Evolutionary conservation across 768 basidiomycete genomes (phyloP), one percentile per base, ranked within the genome.

Genomic region (Macrolepiota fuliginosa): DNA sequence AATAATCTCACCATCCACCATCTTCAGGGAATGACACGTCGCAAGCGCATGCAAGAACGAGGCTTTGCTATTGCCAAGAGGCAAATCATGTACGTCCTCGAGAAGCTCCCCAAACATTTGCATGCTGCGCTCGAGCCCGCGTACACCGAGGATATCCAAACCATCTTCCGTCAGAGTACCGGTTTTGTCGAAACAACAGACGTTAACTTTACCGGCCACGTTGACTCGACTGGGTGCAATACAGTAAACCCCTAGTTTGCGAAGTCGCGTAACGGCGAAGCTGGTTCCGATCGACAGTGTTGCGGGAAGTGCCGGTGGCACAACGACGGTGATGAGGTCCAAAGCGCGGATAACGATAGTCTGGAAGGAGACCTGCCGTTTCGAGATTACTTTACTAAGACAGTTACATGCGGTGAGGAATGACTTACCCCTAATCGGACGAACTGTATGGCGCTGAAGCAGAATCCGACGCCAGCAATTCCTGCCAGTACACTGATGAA

Each of bases 111-210:
- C 94, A 74, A 98, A 98, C 45, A 86, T 83, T 58, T 88, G 84
- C 7, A 78, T 82, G 51, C 79, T 82, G 47, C 92, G 86, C 62
- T 96, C 95, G 46, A 92, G 83, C 5, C 86, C 86, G 49, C 96
- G 89, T 17, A 97, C 90, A 15, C 97, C 97, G 50, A 99, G 87
- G 49, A 99, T 94, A 71, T 99, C 97, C 53, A 99, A 81, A 0
- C 96, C 97, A 65, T 99, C 97, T 74, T 99, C 97, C 1, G 97
- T 99, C 24, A 99, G 81, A 9, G 97, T 99, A 7, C 97, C 97
- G 1, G 97, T 99, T 77, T 99, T 99, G 79, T 99, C 97, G 69
- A 99, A 99, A 70, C 96, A 98, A 68, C 94, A 94, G 10, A 98
- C 90, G 65, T 98, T 98, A 76, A 98, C 81, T 76, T 97, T 96